These are phyloP conservation scores for Aristolochia contorta DNA, from an alignment of 164 flowering plant genomes.

Conservation along the genomic window DNA sequence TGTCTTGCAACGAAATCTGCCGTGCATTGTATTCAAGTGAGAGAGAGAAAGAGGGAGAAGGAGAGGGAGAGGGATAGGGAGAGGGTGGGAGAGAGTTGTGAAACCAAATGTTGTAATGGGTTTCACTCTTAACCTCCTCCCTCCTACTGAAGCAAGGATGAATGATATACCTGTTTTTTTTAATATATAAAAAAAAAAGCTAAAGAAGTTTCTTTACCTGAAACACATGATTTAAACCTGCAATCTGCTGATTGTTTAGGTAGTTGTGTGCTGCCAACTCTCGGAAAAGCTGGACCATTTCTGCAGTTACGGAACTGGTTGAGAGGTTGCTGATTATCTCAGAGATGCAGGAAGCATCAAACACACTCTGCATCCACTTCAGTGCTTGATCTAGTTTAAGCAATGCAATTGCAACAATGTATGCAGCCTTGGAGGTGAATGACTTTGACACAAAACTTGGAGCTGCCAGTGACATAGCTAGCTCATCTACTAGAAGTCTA, in stretches of 20 bases:
- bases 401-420: slow-evolving; percentile 47
- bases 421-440: slow-evolving; percentile 52
- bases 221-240: slow-evolving; percentile 35
- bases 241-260: slow-evolving; percentile 48
- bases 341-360: slow-evolving; percentile 50
- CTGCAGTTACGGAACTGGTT: slow-evolving; percentile 37
- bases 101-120: no score
- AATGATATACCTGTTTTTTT: background rate
- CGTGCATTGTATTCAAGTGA: background rate
- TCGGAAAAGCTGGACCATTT: slow-evolving; percentile 48
- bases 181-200: background rate
- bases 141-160: background rate
- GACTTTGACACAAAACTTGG: slow-evolving; percentile 59
- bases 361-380: slow-evolving; percentile 60
- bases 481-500: slow-evolving; percentile 70
- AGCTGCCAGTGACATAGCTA: slow-evolving; percentile 54
- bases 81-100: no score
- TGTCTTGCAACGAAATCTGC: background rate
- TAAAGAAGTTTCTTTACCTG: slow-evolving; percentile 39
- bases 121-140: no score
- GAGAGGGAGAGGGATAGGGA: no score
- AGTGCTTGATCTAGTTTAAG: slow-evolving; percentile 42
- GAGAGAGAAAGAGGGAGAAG: background rate
- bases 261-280: slow-evolving; percentile 37
- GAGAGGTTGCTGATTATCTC: slow-evolving; percentile 53